Percentiles rank a stretch among this genome's conserved stretches.
Evolutionary conservation across 2,329 filamentous ascomycete genomes (phyloP).

Genomic region (Lachnellula suecica): DNA sequence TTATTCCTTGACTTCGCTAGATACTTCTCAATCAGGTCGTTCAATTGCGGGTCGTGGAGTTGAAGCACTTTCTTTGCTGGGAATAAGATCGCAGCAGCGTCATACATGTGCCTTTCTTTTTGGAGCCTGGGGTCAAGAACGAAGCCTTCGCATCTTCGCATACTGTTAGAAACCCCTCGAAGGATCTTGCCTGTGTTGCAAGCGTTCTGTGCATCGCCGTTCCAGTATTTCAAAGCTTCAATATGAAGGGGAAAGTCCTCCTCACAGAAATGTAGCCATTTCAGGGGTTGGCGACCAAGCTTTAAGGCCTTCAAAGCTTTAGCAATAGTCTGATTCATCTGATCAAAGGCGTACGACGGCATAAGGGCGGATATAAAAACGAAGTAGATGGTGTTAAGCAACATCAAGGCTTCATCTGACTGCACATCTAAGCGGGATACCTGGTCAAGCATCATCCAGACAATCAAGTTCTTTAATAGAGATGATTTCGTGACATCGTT

Average conservation of each 20-base stretch:
- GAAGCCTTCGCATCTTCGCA: not conserved
- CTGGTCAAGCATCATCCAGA: constrained; percentile 15
- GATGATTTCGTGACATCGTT: constrained; percentile 13
- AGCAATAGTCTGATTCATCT: constrained; percentile 4
- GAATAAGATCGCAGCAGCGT: constrained; percentile 5
- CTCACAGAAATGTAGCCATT: constrained; percentile 11
- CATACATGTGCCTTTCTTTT: constrained; percentile 9
- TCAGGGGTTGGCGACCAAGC: constrained; percentile 3
- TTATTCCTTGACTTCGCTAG: not conserved
- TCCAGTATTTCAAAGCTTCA: constrained; percentile 8
- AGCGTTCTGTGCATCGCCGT: constrained; percentile 1
- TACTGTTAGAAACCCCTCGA: not conserved
- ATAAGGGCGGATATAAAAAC: constrained; percentile 14
- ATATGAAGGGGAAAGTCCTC: constrained; percentile 8
- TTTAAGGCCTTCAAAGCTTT: constrained; percentile 5
- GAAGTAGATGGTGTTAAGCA: constrained; percentile 14
- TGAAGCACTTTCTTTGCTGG: constrained; percentile 6
- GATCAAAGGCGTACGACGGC: constrained; percentile 11
- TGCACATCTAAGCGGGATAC: not conserved
- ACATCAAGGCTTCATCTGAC: constrained; percentile 3
- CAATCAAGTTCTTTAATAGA: constrained; percentile 9
- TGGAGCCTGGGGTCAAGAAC: not conserved
- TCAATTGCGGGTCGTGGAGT: constrained; percentile 6
- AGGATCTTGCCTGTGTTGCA: constrained; percentile 1
- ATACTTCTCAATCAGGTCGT: constrained; percentile 9